Conservation (phyloP, 2,329 filamentous ascomycete genomes). For the Coniochaeta sp. region DNA sequence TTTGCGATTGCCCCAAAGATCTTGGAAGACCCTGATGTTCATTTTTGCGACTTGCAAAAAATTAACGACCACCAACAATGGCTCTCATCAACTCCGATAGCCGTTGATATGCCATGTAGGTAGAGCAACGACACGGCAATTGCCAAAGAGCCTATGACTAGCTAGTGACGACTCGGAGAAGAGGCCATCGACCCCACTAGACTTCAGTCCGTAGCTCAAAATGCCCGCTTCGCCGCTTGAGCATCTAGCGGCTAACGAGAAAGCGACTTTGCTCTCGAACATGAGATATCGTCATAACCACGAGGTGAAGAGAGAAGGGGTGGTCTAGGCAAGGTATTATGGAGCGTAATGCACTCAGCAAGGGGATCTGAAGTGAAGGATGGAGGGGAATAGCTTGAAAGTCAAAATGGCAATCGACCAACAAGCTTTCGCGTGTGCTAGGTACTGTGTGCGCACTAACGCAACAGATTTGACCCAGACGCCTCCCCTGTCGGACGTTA, state of each 20-base stretch:
- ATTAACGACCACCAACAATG: background rate
- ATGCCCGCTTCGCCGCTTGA: background rate
- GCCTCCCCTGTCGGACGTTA: slow-evolving; percentile 25
- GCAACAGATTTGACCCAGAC: slow-evolving; percentile 12
- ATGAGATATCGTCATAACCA: background rate
- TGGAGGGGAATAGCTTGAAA: background rate
- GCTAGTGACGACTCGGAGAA: background rate
- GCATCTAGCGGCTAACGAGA: background rate
- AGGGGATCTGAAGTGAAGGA: background rate
- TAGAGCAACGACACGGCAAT: background rate
- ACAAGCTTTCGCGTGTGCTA: background rate
- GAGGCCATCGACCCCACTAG: background rate
- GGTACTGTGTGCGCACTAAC: slow-evolving; percentile 12
- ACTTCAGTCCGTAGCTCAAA: background rate
- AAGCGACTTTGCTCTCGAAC: background rate
- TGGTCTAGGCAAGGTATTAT: background rate
- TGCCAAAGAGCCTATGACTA: background rate
- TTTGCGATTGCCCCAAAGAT: background rate
- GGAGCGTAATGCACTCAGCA: background rate
- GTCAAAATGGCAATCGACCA: background rate
- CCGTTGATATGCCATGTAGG: background rate
- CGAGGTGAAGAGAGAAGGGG: background rate
- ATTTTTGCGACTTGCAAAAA: background rate
- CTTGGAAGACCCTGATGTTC: background rate
- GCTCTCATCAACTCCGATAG: background rate